Conservation (phyloP, 306 rosid genomes). For the Prosopis cineraria region DNA sequence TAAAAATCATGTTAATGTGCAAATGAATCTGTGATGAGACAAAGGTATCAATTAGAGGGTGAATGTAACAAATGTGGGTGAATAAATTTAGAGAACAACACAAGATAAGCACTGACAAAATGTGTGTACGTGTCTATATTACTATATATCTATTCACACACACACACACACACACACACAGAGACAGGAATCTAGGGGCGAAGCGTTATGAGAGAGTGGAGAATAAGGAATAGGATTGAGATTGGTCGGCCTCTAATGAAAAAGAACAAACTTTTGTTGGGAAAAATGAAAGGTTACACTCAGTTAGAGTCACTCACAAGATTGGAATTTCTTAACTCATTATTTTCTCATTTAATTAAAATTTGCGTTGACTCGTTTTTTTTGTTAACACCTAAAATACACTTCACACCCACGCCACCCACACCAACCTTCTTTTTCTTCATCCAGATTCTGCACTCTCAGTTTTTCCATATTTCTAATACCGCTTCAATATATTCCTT, state of each 20-base stretch:
- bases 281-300: conserved; percentile 35
- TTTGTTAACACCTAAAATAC: conserved; percentile 39
- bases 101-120: conserved; percentile 13
- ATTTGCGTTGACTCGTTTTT: conserved; percentile 49
- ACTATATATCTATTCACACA: conserved; percentile 20
- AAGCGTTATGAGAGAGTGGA: conserved; percentile 47
- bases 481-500: conserved; percentile 20
- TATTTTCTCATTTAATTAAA: background rate
- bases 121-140: too few species aligned
- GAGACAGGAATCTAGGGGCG: background rate
- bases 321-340: conserved; percentile 40
- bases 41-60: too few species aligned
- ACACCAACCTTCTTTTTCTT: conserved; percentile 36
- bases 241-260: conserved; percentile 85
- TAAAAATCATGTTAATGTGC: too few species aligned
- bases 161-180: conserved; percentile 37
- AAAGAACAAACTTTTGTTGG: conserved; percentile 46
- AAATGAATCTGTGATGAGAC: too few species aligned
- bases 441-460: conserved; percentile 38
- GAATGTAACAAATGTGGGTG: background rate
- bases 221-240: conserved; percentile 80
- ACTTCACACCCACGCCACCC: conserved; percentile 25
- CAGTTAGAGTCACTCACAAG: conserved; percentile 59
- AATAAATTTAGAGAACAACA: background rate
- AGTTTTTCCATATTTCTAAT: background rate